phyloP scores from a whole-genome alignment of 306 rosid species.

The Corylus avellana region DNA sequence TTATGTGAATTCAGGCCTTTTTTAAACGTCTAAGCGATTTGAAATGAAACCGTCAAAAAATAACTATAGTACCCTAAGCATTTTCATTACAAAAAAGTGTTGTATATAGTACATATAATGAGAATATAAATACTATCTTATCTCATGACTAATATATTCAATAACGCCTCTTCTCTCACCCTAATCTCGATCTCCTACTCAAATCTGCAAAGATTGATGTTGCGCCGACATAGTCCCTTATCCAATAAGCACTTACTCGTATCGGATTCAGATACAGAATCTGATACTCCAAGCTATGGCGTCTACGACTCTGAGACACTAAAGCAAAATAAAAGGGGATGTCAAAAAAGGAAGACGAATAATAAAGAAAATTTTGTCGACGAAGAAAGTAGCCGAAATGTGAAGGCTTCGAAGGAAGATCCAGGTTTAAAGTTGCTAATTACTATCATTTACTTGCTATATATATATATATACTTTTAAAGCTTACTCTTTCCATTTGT shows the following conservation, averaged over 20 bases:
- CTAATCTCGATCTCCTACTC: not conserved
- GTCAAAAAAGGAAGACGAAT: not conserved
- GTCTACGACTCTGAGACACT: not conserved
- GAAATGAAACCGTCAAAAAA: no score
- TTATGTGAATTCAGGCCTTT: no score
- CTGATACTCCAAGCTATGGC: not conserved
- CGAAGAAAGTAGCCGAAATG: not conserved
- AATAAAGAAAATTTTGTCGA: not conserved
- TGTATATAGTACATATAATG: not conserved
- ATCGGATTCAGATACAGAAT: constrained; percentile 32
- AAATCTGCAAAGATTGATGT: not conserved
- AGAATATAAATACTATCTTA: not conserved
- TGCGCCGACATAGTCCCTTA: constrained; percentile 16
- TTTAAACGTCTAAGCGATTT: no score
- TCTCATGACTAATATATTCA: not conserved
- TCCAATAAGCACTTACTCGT: not conserved
- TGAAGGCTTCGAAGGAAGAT: constrained; percentile 5
- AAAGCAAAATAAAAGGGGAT: not conserved
- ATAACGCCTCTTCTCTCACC: not conserved
- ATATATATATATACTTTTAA: not conserved
- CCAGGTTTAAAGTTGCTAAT: constrained; percentile 21
- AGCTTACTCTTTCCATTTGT: not conserved
- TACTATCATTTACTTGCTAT: not conserved
- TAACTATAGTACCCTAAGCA: no score
- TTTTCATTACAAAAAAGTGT: no score